A percentile compares a stretch with the other conserved stretches of the same genome.
Conservation (phyloP, 345 rosid species). For the Salix exigua region DNA sequence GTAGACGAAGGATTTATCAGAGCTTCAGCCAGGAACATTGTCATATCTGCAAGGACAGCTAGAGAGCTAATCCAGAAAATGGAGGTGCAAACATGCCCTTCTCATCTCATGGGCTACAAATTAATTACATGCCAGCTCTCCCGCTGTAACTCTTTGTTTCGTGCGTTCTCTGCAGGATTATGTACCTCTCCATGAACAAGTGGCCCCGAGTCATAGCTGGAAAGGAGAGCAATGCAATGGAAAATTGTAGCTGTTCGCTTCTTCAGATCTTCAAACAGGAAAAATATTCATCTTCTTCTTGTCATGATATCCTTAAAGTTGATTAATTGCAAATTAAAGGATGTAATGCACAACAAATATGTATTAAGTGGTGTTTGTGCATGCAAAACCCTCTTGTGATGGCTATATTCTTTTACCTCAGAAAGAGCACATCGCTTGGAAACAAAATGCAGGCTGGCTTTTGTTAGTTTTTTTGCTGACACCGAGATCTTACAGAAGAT, state of each 20-base stretch:
- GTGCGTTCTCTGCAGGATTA: slow-evolving; percentile 39
- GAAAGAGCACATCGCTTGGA: background rate
- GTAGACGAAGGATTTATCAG: slow-evolving; percentile 56
- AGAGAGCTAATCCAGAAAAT: slow-evolving; percentile 33
- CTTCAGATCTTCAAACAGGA: background rate
- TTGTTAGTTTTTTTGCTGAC: background rate
- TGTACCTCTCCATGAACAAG: slow-evolving; percentile 38
- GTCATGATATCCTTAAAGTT: background rate
- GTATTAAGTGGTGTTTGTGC: background rate
- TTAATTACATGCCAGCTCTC: background rate
- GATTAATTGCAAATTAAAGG: background rate
- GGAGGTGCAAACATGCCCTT: slow-evolving; percentile 32
- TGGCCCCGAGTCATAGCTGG: slow-evolving; percentile 33
- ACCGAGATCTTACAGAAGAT: background rate
- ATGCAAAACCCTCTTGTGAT: background rate
- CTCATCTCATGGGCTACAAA: background rate
- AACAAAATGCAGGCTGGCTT: background rate
- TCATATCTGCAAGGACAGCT: slow-evolving; percentile 42
- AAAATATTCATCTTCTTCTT: background rate
- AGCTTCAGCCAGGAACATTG: slow-evolving; percentile 38
- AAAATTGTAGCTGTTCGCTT: slow-evolving; percentile 10
- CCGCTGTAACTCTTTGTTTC: background rate
- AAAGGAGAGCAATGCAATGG: background rate
- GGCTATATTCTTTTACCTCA: background rate
- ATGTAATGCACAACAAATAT: background rate